phyloP scores from a whole-genome alignment of 805 yeast genomes.

The Cyberlindnera meyerae region DNA sequence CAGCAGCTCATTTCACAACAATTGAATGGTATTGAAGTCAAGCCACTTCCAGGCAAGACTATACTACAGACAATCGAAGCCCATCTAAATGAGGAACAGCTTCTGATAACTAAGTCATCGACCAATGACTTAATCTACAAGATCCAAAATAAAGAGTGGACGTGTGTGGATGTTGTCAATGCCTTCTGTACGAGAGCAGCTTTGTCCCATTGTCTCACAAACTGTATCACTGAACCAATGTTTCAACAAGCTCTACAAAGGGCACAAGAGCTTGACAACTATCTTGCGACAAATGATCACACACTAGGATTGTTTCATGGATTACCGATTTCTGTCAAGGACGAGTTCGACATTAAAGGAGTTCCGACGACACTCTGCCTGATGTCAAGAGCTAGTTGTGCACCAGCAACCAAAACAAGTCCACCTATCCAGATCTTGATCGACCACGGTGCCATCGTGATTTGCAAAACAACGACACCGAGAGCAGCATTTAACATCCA shows the following conservation, averaged over 20 bases:
- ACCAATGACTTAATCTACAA: constrained; percentile 29
- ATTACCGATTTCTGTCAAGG: constrained; percentile 58
- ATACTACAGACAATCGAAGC: too few relatives aligned
- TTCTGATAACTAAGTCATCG: constrained; percentile 34
- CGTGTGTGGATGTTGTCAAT: constrained; percentile 39
- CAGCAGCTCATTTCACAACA: too few relatives aligned
- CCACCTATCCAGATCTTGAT: constrained; percentile 36
- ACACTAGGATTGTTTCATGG: constrained; percentile 62
- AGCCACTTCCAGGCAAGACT: too few relatives aligned
- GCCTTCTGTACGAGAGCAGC: constrained; percentile 57
- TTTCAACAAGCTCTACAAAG: constrained; percentile 50
- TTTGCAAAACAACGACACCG: constrained; percentile 50
- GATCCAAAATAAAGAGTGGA: constrained; percentile 27
- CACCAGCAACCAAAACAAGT: constrained; percentile 42
- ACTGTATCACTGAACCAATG: constrained; percentile 33
- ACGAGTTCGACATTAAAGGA: constrained; percentile 36
- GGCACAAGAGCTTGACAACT: constrained; percentile 55
- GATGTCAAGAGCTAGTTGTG: constrained; percentile 38
- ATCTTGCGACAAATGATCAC: constrained; percentile 35
- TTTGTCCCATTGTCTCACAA: constrained; percentile 50
- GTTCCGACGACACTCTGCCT: constrained; percentile 45
- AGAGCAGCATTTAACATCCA: constrained; percentile 46
- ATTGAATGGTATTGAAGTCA: too few relatives aligned
- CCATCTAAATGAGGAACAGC: constrained; percentile 20
- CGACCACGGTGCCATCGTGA: constrained; percentile 47